Evolutionary conservation across 1,284 basidiomycete genomes (phyloP).

Genomic region (Mycena sp.): DNA sequence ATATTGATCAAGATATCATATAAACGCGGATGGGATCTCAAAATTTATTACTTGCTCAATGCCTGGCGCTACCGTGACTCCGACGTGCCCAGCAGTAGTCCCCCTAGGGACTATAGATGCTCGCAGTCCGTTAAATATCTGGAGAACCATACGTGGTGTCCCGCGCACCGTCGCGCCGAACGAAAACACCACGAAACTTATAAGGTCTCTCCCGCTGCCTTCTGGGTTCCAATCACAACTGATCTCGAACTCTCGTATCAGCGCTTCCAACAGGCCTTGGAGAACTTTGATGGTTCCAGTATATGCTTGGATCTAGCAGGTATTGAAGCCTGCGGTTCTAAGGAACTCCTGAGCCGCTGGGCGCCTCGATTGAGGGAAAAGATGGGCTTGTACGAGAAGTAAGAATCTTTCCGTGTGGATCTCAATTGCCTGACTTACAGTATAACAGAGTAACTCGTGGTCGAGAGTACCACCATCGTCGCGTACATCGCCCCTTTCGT

Average conservation of each 20-base stretch:
- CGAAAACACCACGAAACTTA: conserved; percentile 1
- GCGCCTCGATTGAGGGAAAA: not conserved
- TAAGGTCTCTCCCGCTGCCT: conserved; percentile 1
- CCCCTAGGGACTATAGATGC: not conserved
- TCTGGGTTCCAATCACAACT: too few relatives aligned
- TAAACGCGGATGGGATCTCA: too few relatives aligned
- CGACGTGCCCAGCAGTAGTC: conserved; percentile 5
- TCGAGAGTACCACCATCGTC: conserved; percentile 5
- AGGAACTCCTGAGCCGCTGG: not conserved
- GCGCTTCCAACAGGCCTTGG: not conserved
- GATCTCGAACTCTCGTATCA: not conserved
- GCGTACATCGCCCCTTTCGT: too few relatives aligned
- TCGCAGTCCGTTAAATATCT: not conserved
- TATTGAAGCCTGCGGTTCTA: not conserved
- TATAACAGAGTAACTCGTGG: conserved; percentile 9
- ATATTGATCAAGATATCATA: too few relatives aligned
- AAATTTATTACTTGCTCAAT: too few relatives aligned
- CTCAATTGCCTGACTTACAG: not conserved
- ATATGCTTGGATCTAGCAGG: not conserved
- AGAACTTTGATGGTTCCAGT: not conserved
- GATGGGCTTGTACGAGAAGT: not conserved
- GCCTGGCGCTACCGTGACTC: too few relatives aligned
- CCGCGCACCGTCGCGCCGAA: not conserved
- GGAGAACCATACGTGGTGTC: not conserved
- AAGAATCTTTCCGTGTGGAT: not conserved